phyloP scores from a whole-genome alignment of 148 eudicot species.

The Rhododendron kiyosumense region DNA sequence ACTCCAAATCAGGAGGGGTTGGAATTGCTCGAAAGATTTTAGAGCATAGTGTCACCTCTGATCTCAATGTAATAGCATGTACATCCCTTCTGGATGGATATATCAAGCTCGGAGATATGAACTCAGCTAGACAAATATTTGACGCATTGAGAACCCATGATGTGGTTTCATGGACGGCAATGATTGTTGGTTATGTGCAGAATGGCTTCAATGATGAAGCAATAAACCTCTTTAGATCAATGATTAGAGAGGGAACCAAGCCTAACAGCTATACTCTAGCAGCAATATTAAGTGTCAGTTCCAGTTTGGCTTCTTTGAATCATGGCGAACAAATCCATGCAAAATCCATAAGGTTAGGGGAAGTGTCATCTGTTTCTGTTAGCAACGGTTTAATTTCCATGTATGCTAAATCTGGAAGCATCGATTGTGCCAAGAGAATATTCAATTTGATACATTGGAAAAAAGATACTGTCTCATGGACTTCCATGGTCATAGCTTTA shows the following conservation, averaged over 20 bases:
- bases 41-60: slow-evolving; percentile 11
- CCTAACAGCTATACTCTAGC: slow-evolving; percentile 38
- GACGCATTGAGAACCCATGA: slow-evolving; percentile 26
- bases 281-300: slow-evolving; percentile 30
- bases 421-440: slow-evolving; percentile 18
- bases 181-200: slow-evolving; percentile 37
- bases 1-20: slow-evolving; percentile 35
- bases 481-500: slow-evolving; percentile 37
- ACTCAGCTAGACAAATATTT: slow-evolving; percentile 30
- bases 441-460: slow-evolving; percentile 17
- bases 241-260: slow-evolving; percentile 29
- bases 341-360: slow-evolving; percentile 19
- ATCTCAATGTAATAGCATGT: slow-evolving; percentile 27
- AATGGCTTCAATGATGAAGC: slow-evolving; percentile 31
- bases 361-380: slow-evolving; percentile 28
- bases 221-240: slow-evolving; percentile 27
- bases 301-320: slow-evolving; percentile 34
- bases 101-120: slow-evolving; percentile 33
- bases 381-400: slow-evolving; percentile 33
- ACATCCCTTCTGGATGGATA: slow-evolving; percentile 37
- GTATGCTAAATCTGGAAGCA: slow-evolving; percentile 39
- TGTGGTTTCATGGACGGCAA: slow-evolving; percentile 41
- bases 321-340: slow-evolving; percentile 40
- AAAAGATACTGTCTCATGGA: slow-evolving; percentile 34
- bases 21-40: slow-evolving; percentile 22